These are phyloP conservation scores for Berkeleyomyces basicola DNA, from an alignment of 2,329 filamentous ascomycete genomes.

Conservation along the genomic window DNA sequence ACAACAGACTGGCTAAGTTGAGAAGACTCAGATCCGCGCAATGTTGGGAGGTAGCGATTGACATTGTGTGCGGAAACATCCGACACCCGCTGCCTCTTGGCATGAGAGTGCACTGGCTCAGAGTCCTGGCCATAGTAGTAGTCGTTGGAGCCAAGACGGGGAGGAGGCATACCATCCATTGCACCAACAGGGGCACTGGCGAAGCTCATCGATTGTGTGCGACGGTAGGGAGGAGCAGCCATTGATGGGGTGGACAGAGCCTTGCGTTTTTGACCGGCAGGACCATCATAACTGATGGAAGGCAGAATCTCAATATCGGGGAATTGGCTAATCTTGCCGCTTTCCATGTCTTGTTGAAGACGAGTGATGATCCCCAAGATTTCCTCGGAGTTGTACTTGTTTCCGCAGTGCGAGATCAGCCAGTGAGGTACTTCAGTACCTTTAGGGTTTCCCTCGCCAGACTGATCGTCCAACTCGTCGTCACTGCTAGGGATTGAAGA, in stretches of 20 bases:
- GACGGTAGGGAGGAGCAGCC: conserved; percentile 13
- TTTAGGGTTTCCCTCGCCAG: conserved; percentile 21
- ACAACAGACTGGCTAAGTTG: background rate
- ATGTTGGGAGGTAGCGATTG: conserved; percentile 6
- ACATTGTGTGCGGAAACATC: conserved; percentile 10
- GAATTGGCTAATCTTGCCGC: conserved; percentile 27
- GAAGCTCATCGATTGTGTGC: conserved; percentile 23
- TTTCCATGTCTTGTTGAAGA: conserved; percentile 29
- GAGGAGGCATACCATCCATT: conserved; percentile 11
- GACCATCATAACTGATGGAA: conserved; percentile 24
- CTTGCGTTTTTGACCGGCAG: conserved; percentile 13
- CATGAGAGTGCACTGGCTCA: conserved; percentile 6
- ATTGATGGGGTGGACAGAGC: conserved; percentile 5
- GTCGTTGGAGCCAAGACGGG: conserved; percentile 2
- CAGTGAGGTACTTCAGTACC: conserved; percentile 31
- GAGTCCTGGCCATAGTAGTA: conserved; percentile 8
- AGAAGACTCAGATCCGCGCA: conserved; percentile 4
- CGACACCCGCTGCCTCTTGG: conserved; percentile 9
- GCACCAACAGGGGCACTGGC: conserved; percentile 5
- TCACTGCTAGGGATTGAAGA: conserved; percentile 14
- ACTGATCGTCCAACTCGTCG: conserved; percentile 21
- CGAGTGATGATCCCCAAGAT: conserved; percentile 31
- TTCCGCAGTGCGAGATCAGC: conserved; percentile 30
- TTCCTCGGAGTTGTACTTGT: conserved; percentile 30
- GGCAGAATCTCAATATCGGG: conserved; percentile 45